Percentiles rank a stretch among this genome's conserved stretches.
Evolutionary conservation across 495 filamentous ascomycete species (phyloP).

Genomic region (Xylaria venustula): DNA sequence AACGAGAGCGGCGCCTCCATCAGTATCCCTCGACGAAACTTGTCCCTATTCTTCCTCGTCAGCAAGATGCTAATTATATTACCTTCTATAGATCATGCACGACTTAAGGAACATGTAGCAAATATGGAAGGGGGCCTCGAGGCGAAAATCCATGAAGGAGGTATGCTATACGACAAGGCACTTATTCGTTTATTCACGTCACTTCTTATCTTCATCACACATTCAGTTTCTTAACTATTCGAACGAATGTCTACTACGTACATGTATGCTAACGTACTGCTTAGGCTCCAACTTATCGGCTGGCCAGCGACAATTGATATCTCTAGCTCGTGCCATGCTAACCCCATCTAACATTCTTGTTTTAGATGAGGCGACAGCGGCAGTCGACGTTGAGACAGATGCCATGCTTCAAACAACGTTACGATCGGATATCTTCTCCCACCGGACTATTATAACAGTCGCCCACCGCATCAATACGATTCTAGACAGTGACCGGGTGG

Average conservation of each 20-base stretch:
- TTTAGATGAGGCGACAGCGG: constrained; percentile 94
- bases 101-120: constrained; percentile 86
- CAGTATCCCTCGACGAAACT: background rate
- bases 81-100: constrained; percentile 90
- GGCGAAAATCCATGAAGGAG: constrained; percentile 89
- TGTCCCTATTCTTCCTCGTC: too few relatives aligned
- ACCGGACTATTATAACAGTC: constrained; percentile 96
- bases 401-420: constrained; percentile 72
- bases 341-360: constrained; percentile 97
- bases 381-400: constrained; percentile 94
- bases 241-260: too few relatives aligned
- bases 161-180: constrained; percentile 47
- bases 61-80: too few relatives aligned
- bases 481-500: constrained; percentile 85
- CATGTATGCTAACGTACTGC: constrained; percentile 30
- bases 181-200: constrained; percentile 42
- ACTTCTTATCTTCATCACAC: constrained; percentile 19
- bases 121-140: constrained; percentile 89
- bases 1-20: constrained; percentile 1
- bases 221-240: too few relatives aligned
- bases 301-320: constrained; percentile 89
- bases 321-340: constrained; percentile 86
- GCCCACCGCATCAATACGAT: constrained; percentile 98
- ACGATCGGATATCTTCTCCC: constrained; percentile 65
- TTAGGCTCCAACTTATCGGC: constrained; percentile 75